A percentile compares a stretch with the other conserved stretches of the same genome.
Evolutionary conservation across 2,329 filamentous ascomycete genomes (phyloP).

Genomic region (Pyricularia grisea): DNA sequence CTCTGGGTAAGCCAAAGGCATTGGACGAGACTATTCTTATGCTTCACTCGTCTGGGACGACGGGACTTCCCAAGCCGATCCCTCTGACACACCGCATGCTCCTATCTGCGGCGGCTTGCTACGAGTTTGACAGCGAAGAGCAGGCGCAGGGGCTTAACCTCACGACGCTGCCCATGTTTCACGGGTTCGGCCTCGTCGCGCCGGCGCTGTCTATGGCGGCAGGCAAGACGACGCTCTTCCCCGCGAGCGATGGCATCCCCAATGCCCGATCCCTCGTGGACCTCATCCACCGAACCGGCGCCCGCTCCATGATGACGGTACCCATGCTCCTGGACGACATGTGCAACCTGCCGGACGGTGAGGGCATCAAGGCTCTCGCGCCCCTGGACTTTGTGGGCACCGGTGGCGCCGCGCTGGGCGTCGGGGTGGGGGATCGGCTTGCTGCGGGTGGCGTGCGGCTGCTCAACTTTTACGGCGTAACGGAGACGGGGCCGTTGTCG

Average conservation of each 20-base stretch:
- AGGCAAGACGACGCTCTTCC: neutral
- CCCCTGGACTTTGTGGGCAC: too few relatives aligned
- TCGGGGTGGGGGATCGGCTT: too few relatives aligned
- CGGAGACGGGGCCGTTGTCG: too few relatives aligned
- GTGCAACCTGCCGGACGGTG: too few relatives aligned
- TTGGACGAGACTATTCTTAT: neutral
- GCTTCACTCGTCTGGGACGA: neutral
- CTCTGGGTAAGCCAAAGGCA: neutral
- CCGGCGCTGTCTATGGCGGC: neutral
- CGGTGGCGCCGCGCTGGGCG: too few relatives aligned
- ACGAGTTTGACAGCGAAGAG: neutral
- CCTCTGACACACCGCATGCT: neutral
- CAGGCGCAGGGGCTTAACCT: neutral
- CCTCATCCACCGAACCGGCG: too few relatives aligned
- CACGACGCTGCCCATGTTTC: neutral
- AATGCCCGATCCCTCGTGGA: neutral
- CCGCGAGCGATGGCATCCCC: neutral
- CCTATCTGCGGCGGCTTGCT: neutral
- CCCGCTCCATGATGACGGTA: too few relatives aligned
- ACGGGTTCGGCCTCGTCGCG: neutral
- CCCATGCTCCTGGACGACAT: too few relatives aligned
- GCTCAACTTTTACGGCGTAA: too few relatives aligned
- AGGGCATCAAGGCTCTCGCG: too few relatives aligned
- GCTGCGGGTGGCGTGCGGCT: too few relatives aligned
- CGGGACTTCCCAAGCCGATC: neutral